These are phyloP conservation scores for Cryptosporidium meleagridis DNA, from an alignment of 169 alveolate species.

Conservation along the genomic window DNA sequence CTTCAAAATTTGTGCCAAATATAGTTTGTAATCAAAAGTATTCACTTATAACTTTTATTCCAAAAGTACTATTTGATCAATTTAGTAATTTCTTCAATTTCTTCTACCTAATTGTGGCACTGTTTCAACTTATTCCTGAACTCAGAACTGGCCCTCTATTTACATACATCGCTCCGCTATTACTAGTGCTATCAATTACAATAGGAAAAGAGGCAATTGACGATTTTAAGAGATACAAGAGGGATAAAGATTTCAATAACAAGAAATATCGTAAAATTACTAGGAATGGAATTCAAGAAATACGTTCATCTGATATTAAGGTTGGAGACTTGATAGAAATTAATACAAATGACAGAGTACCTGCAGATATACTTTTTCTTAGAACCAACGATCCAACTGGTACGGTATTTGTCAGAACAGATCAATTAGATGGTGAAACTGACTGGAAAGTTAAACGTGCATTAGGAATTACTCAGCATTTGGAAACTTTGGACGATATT, in stretches of 20 bases:
- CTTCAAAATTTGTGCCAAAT: constrained; percentile 79
- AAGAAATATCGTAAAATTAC: constrained; percentile 83
- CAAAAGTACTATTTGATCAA: constrained; percentile 91
- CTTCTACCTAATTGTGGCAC: constrained; percentile 92
- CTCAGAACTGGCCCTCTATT: constrained; percentile 95
- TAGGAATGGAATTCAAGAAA: constrained; percentile 80
- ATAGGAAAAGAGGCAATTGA: constrained; percentile 95
- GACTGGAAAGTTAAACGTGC: constrained; percentile 99
- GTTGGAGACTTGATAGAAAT: constrained; percentile 94
- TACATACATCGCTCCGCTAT: constrained; percentile 95
- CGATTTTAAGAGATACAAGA: constrained; percentile 88
- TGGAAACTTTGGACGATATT: constrained; percentile 81
- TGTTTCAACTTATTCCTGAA: constrained; percentile 91
- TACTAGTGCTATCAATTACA: constrained; percentile 90
- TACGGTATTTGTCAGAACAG: constrained; percentile 95
- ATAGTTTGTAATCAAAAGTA: constrained; percentile 91
- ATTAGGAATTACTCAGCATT: constrained; percentile 85
- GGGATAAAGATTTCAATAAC: constrained; percentile 86
- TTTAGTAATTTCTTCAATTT: constrained; percentile 93
- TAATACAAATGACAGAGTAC: constrained; percentile 93
- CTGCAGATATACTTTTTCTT: constrained; percentile 95
- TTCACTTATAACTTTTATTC: constrained; percentile 89
- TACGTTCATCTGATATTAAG: constrained; percentile 86
- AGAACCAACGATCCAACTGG: constrained; percentile 86
- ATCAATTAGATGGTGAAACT: constrained; percentile 99